Percentiles rank a stretch among this genome's conserved stretches.
Conservation (phyloP, 2,329 filamentous ascomycete genomes). For the Paecilomyces sp. region DNA sequence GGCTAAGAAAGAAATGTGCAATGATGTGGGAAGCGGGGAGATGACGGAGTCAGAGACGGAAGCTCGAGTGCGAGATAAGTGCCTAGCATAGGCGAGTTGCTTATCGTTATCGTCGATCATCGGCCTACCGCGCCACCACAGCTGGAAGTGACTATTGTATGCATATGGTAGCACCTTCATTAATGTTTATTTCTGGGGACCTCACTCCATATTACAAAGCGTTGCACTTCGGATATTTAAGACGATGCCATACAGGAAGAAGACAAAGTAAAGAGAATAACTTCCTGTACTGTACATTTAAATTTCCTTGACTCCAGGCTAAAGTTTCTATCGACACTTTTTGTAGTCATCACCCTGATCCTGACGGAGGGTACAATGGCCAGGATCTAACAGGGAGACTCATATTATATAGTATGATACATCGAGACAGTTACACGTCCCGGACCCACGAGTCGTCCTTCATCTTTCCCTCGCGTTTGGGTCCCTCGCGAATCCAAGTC, state of each 20-base stretch:
- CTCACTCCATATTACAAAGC: too few relatives aligned
- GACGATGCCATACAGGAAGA: background rate
- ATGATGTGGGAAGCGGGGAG: background rate
- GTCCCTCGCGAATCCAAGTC: slow-evolving; percentile 63
- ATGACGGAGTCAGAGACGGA: background rate
- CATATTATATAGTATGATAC: background rate
- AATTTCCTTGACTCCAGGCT: background rate
- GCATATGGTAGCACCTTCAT: too few relatives aligned
- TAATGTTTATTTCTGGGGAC: too few relatives aligned
- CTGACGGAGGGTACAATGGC: background rate
- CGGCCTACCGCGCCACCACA: background rate
- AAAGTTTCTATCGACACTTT: background rate
- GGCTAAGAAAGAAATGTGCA: slow-evolving; percentile 4
- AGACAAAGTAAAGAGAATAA: background rate
- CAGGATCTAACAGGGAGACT: background rate
- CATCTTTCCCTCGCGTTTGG: slow-evolving; percentile 49
- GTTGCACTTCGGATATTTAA: background rate
- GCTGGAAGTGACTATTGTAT: background rate
- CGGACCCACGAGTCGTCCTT: slow-evolving; percentile 55
- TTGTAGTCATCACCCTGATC: background rate
- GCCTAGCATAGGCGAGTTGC: background rate
- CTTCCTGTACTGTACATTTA: background rate
- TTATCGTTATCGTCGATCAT: background rate
- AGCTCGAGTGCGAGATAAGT: background rate
- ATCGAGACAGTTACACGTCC: slow-evolving; percentile 39